Evolutionary conservation across 192 early-diverging fungal species (phyloP).

Genomic region (Phlyctochytrium bullatum): DNA sequence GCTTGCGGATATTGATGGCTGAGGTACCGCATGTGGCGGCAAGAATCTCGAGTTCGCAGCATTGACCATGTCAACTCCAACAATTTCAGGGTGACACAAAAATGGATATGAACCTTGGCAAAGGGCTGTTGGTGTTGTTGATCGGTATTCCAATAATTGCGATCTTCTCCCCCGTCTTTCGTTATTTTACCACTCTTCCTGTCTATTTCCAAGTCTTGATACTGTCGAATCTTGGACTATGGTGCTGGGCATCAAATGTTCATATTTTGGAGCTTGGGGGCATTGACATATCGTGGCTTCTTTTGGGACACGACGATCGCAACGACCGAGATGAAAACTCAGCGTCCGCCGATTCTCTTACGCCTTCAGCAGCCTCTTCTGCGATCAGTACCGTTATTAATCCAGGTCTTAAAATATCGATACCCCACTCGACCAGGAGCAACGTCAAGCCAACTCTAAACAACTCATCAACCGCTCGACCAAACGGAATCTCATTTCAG

Average conservation of each 20-base stretch:
- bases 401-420: neutral
- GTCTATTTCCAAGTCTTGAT: conserved; percentile 41
- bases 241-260: conserved; percentile 50
- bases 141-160: neutral
- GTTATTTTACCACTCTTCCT: neutral
- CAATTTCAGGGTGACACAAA: too few species aligned
- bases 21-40: too few species aligned
- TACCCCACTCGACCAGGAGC: neutral
- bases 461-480: neutral
- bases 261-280: conserved; percentile 36
- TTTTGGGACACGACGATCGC: conserved; percentile 18
- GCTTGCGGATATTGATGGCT: neutral
- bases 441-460: neutral
- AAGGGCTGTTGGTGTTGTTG: too few species aligned
- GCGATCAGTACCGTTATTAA: neutral
- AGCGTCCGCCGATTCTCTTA: neutral
- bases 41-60: too few species aligned
- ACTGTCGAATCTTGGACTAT: conserved; percentile 39
- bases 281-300: conserved; percentile 28
- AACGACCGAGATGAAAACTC: neutral
- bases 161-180: neutral
- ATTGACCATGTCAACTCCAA: too few species aligned
- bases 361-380: neutral
- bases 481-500: neutral
- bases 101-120: too few species aligned